Evolutionary conservation across 1,284 basidiomycete species (phyloP), one percentile per base, ranked within the genome.

Genomic region (Butyriboletus appendiculatus): DNA sequence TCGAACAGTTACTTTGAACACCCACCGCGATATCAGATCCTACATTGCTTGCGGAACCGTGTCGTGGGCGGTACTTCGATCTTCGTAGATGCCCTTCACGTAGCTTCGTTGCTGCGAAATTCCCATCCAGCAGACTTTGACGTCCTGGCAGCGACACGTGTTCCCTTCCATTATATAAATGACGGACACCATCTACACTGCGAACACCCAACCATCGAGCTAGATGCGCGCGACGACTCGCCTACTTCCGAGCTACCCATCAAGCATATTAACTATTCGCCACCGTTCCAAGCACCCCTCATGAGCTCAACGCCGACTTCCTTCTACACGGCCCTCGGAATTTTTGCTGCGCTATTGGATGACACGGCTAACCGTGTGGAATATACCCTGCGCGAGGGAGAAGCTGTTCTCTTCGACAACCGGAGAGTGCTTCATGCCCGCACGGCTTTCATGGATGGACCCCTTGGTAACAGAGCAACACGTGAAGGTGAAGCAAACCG

Each of bases 391-490:
- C 69, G 76, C 34, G 92, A 95, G 69, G 94, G 94, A 41, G 94
- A 98, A 60, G 86, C 88, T 18, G 94, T 94, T 33, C 62, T 96
- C 14, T 99, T 99, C 63, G 95, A 98, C 70, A 99, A 98, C 65
- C 78, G 95, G 22, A 78, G 96, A n/a, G 86, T 97, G 3, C 72
- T 98, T 54, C 96, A 99, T 68, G 92, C 92, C 0, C 76, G 96
- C 11, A 91, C 85, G 1, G 88, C 86, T 3, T 99, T 98, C 69
- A 67, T 73, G 38, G 81, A 85, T 50, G n/a, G 45, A 45, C 41
- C 26, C 5, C 5, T 34, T 33, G 63, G 64, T n/a, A 51, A 37
- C 5, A 49, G 28, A n/a, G 58, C 53, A 26, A 48, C 38, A 16
- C 39, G 14, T 49, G 64, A 71, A 4, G 77, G 72, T 8, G 74